Evolutionary conservation across 176 grass and related monocot species (phyloP), one percentile per base, ranked within the genome.

Genomic region (Guadua angustifolia): DNA sequence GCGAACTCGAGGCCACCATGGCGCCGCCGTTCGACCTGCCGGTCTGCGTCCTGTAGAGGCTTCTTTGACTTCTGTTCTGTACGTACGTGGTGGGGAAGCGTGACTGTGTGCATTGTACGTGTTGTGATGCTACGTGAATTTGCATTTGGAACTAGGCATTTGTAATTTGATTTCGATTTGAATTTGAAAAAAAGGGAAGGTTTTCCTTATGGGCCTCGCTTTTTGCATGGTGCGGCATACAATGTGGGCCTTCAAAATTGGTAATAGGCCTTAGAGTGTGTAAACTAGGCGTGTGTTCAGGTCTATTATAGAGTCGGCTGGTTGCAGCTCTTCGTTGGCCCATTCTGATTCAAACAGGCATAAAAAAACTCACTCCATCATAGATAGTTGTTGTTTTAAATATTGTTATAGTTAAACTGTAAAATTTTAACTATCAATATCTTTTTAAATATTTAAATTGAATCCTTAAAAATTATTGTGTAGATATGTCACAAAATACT

Each of bases 21-120:
- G 73, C 89, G 71, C 96, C 96, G 2, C 96, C 96, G 56, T 24
- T 91, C 26, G 93, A 98, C 82, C 83, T 95, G 11, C 93, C 96
- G 0, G 1, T 81, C 71, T 95, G 91, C 71, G 26, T 25, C 50
- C 29, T 93, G 24, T 93, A 79, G 79, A 73, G 50, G 29, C 0
- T 75, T 81, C 68, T n/a, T 73, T 62, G 69, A 42, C 14, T 81
- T 22, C 9, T 66, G 55, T 86, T 22, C 9, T 66, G 55, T 83
- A 26, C 19, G 46, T 66, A 66, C 66, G 35, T 81, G 62, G 47
- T 13, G 45, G 19, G 60, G 49, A 81, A 24, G 15, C 47, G 75
- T 61, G 67, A 81, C 3, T 71, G 33, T 59, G 46, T 65, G 62
- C 26, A 22, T 57, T 56, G 50, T 78, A 75, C 19, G n/a, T 79